phyloP scores from a whole-genome alignment of 805 yeast species.

The Priceomyces melissophilus region DNA sequence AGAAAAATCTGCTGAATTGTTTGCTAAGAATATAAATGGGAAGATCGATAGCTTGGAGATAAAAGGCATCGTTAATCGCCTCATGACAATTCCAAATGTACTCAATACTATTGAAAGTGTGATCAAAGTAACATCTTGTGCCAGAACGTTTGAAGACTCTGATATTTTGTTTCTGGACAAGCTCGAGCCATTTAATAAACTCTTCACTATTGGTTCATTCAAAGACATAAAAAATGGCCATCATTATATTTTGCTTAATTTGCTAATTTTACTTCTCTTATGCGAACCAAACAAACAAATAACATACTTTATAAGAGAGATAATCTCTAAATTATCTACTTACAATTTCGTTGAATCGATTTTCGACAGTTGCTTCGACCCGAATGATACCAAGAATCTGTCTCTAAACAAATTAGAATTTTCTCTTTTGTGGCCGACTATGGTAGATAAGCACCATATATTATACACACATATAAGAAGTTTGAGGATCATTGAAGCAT shows the following conservation, averaged over 20 bases:
- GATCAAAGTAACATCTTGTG: conserved; percentile 11
- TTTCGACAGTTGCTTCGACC: conserved; percentile 24
- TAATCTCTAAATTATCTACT: conserved; percentile 20
- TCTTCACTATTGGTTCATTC: conserved; percentile 21
- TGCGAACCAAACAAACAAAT: conserved; percentile 31
- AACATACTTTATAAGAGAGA: conserved; percentile 19
- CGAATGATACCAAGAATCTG: conserved; percentile 8
- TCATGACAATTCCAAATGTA: conserved; percentile 25
- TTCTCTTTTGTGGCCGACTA: conserved; percentile 30
- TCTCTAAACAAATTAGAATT: conserved; percentile 19
- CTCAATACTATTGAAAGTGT: conserved; percentile 20
- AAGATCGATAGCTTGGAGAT: conserved; percentile 26
- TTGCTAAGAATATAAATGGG: conserved; percentile 16
- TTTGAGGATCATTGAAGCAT: conserved; percentile 20
- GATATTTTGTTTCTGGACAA: conserved; percentile 11
- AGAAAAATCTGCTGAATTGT: conserved; percentile 19
- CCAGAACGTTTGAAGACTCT: neutral
- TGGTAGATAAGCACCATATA: conserved; percentile 16
- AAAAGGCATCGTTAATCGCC: conserved; percentile 14
- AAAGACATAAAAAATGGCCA: conserved; percentile 27
- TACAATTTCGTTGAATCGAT: conserved; percentile 22
- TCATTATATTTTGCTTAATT: conserved; percentile 24
- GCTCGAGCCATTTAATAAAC: conserved; percentile 21
- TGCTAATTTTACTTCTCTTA: conserved; percentile 28
- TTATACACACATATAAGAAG: conserved; percentile 16